These are phyloP conservation scores for Solanum etuberosum DNA, from an alignment of 257 asterid genomes.

Conservation along the genomic window DNA sequence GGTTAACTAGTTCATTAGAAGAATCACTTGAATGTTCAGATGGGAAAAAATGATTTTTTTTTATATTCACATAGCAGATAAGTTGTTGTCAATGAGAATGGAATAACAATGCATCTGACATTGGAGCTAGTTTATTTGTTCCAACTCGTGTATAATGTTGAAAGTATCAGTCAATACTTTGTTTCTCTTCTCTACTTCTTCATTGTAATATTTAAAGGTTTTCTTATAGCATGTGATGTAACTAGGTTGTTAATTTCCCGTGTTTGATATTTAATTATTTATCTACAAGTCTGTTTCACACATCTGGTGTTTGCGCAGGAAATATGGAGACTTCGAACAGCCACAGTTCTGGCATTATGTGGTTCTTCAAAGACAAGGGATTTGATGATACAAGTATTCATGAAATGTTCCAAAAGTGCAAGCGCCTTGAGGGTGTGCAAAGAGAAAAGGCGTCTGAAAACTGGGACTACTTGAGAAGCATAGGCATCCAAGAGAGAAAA, in stretches of 20 bases:
- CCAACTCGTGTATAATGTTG: neutral
- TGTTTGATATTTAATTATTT: neutral
- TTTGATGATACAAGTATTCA: slow-evolving; percentile 61
- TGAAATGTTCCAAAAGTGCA: slow-evolving; percentile 74
- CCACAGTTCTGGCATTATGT: slow-evolving; percentile 65
- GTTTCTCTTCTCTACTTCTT: neutral
- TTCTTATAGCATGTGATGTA: neutral
- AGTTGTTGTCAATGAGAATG: neutral
- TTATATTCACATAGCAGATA: neutral
- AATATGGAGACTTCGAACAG: slow-evolving; percentile 56
- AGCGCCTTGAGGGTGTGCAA: slow-evolving; percentile 62
- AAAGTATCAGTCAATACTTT: neutral
- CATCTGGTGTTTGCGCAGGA: slow-evolving; percentile 16
- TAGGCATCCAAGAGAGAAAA: slow-evolving; percentile 84
- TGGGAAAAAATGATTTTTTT: neutral
- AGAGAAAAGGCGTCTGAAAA: slow-evolving; percentile 75
- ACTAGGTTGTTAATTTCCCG: neutral
- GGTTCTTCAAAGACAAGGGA: slow-evolving; percentile 96
- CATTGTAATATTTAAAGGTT: neutral
- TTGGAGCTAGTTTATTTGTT: neutral
- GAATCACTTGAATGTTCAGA: neutral
- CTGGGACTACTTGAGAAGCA: slow-evolving; percentile 84
- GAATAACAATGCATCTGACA: neutral
- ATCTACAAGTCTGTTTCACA: neutral
- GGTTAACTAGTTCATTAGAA: neutral